Conservation (phyloP, 2,329 filamentous ascomycete genomes). For the Penicillium sp. region DNA sequence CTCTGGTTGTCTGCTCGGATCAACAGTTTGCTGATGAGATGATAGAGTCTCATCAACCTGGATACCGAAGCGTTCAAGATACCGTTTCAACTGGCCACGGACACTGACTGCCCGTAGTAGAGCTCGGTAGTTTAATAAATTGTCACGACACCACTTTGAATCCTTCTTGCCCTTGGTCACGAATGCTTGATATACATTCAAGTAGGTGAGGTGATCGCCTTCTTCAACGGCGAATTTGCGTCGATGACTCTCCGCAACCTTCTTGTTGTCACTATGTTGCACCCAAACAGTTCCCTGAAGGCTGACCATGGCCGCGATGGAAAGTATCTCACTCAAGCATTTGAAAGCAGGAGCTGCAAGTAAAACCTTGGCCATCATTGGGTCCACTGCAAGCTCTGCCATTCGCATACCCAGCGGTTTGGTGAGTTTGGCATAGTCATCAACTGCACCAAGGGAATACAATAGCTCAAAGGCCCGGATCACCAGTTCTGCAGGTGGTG, state of each 20-base stretch:
- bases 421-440: slow-evolving; percentile 87
- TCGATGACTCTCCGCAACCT: slow-evolving; percentile 69
- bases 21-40: slow-evolving; percentile 30
- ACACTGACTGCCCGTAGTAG: slow-evolving; percentile 82
- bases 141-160: slow-evolving; percentile 80
- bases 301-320: slow-evolving; percentile 91
- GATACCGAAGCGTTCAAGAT: slow-evolving; percentile 82
- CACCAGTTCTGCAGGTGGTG: slow-evolving; percentile 82
- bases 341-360: slow-evolving; percentile 72
- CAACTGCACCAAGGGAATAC: slow-evolving; percentile 81
- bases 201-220: slow-evolving; percentile 86
- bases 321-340: slow-evolving; percentile 82
- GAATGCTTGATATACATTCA: slow-evolving; percentile 93
- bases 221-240: slow-evolving; percentile 88
- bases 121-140: slow-evolving; percentile 83
- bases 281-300: slow-evolving; percentile 83
- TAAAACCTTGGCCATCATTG: slow-evolving; percentile 91
- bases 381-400: slow-evolving; percentile 90
- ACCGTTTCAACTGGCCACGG: slow-evolving; percentile 79
- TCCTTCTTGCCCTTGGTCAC: slow-evolving; percentile 80
- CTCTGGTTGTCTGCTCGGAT: slow-evolving; percentile 59
- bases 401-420: slow-evolving; percentile 83
- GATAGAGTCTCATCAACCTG: slow-evolving; percentile 61
- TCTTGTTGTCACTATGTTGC: slow-evolving; percentile 74
- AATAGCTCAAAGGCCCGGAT: slow-evolving; percentile 84